These are phyloP conservation scores for Spatholobus suberectus DNA, from an alignment of 306 rosid genomes.

Conservation along the genomic window DNA sequence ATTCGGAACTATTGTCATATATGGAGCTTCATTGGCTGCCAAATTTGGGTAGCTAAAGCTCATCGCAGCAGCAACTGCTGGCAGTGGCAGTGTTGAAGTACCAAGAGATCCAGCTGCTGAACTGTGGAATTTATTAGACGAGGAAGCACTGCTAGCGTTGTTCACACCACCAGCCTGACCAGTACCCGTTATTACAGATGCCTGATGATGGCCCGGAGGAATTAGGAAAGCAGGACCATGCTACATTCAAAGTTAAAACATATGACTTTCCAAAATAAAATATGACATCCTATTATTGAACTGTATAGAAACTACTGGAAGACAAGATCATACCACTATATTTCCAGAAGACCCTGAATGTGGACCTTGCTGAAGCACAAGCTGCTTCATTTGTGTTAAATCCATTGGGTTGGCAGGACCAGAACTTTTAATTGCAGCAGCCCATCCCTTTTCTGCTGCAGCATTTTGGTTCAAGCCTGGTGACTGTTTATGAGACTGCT, in stretches of 20 bases:
- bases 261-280: slow-evolving; percentile 19
- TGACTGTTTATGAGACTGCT: slow-evolving; percentile 36
- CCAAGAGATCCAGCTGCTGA: slow-evolving; percentile 43
- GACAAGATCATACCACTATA: slow-evolving; percentile 50
- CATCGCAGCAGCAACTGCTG: slow-evolving; percentile 41
- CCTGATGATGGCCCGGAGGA: slow-evolving; percentile 53
- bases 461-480: slow-evolving; percentile 27
- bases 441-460: slow-evolving; percentile 33
- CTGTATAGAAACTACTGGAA: neutral
- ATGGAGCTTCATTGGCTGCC: slow-evolving; percentile 49
- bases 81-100: slow-evolving; percentile 47
- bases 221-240: slow-evolving; percentile 47
- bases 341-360: slow-evolving; percentile 37
- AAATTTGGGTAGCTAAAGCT: slow-evolving; percentile 47
- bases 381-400: slow-evolving; percentile 36
- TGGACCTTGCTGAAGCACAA: slow-evolving; percentile 42
- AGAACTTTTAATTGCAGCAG: slow-evolving; percentile 33
- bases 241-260: slow-evolving; percentile 43
- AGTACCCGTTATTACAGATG: slow-evolving; percentile 30
- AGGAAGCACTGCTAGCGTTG: slow-evolving; percentile 41
- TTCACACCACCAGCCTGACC: slow-evolving; percentile 44
- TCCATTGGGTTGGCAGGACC: slow-evolving; percentile 39
- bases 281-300: neutral
- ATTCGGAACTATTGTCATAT: slow-evolving; percentile 51
- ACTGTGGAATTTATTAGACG: slow-evolving; percentile 39